phyloP scores from a whole-genome alignment of 2,329 filamentous ascomycete genomes.

The Sclerotinia subarctica region DNA sequence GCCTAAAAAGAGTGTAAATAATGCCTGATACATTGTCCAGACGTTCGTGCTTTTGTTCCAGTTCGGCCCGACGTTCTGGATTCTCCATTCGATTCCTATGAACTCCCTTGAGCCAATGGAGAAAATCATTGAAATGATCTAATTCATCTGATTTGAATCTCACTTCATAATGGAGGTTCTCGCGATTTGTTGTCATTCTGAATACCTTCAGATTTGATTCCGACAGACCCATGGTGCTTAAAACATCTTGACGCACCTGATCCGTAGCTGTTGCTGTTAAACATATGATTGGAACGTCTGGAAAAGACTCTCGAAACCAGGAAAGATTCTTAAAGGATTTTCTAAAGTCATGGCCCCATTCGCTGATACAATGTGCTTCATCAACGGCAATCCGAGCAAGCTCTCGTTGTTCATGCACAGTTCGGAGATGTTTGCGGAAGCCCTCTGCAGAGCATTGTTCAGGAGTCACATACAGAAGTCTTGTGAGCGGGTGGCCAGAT shows the following conservation, averaged over 20 bases:
- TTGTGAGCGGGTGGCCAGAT: slow-evolving; percentile 78
- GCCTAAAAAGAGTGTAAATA: slow-evolving; percentile 73
- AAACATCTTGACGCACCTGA: slow-evolving; percentile 77
- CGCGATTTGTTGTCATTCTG: slow-evolving; percentile 76
- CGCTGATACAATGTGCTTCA: slow-evolving; percentile 94
- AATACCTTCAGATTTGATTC: slow-evolving; percentile 65
- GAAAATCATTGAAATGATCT: slow-evolving; percentile 69
- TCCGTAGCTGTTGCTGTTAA: slow-evolving; percentile 87
- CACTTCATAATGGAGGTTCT: slow-evolving; percentile 88
- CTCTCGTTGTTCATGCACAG: slow-evolving; percentile 76
- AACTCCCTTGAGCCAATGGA: slow-evolving; percentile 72
- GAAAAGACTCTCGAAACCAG: slow-evolving; percentile 80
- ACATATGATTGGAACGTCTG: slow-evolving; percentile 85
- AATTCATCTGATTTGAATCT: slow-evolving; percentile 76
- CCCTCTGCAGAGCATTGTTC: slow-evolving; percentile 76
- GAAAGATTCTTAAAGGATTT: slow-evolving; percentile 82
- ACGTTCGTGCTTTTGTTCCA: slow-evolving; percentile 53
- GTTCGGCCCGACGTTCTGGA: slow-evolving; percentile 54
- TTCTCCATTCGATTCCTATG: slow-evolving; percentile 64
- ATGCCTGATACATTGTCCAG: slow-evolving; percentile 68
- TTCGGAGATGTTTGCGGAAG: slow-evolving; percentile 71
- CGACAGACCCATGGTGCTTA: slow-evolving; percentile 69
- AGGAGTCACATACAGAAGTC: slow-evolving; percentile 89
- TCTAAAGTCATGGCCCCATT: slow-evolving; percentile 98
- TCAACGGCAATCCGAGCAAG: slow-evolving; percentile 87